Base-by-base conservation (phyloP, 2,329 filamentous ascomycete genomes). In the Graphilbum ipis-grandicollis region DNA sequence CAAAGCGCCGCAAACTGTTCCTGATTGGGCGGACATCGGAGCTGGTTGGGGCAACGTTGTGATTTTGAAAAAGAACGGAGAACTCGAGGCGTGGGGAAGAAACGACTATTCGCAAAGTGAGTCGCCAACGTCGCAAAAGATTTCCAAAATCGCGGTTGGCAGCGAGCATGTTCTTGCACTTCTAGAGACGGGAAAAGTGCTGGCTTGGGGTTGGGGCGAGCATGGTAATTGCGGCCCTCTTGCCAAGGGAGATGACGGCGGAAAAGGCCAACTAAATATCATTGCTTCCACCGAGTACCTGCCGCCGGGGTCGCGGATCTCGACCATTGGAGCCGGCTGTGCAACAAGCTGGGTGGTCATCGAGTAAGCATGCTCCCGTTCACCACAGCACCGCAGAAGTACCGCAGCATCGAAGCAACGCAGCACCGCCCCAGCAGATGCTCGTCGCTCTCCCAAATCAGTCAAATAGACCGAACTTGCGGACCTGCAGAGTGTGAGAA, bases 131-230 rank as follows among this genome's bases (percentile, higher is more conserved):
- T 35, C 36, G 9, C 75, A 77, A 0, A 50, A 52, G 2, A 49
- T 85, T 4, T 56, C 59, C 9, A 60, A 63, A 19, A 67, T 96
- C n/a, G 79, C 81, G 3, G 71, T 80, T 33, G 90, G 90, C 0
- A 94, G 88, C 50, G 90, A 96, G 55, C 90, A 98, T 55, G 74
- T 71, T n/a, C 56, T 96, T 43, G 82, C 75, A 9, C 56, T 88
- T 19, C 74, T 79, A 0, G 58, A 57, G 9, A 62, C 67, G 17
- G 72, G 72, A 2, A 68, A 76, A 35, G 72, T 93, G 1, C 57
- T 92, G 34, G 71, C 82, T 2, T 96, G 88, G 84, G 90, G 90
- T 17, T 98, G 90, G 90, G 86, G 85, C 2, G 88, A 96, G 56
- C 90, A 98, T 57, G 90, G 90, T 2, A 98, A 98, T 53, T 98